These are phyloP conservation scores for Botryosphaeria agaves DNA, from an alignment of 2,329 filamentous ascomycete genomes.

Conservation along the genomic window DNA sequence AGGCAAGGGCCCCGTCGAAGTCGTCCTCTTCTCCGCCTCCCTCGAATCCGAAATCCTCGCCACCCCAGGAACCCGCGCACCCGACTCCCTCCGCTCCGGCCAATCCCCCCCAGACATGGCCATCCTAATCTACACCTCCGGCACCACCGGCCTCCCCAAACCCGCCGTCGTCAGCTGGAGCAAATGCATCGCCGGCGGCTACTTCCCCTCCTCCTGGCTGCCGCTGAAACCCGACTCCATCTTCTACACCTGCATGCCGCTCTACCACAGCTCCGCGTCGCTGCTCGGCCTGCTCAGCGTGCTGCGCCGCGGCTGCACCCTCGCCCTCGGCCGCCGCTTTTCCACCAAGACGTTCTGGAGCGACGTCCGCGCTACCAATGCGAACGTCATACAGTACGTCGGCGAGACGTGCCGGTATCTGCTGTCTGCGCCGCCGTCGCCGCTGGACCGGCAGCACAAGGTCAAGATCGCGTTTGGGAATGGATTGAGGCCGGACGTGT, in stretches of 20 bases:
- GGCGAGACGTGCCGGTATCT: constrained; percentile 78
- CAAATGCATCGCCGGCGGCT: constrained; percentile 6
- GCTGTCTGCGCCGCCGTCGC: constrained; percentile 44
- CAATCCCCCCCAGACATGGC: constrained; percentile 34
- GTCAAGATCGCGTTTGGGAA: constrained; percentile 71
- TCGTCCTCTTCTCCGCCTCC: constrained; percentile 44
- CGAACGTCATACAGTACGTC: constrained; percentile 73
- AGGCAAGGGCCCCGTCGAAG: constrained; percentile 31
- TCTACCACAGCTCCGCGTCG: constrained; percentile 70
- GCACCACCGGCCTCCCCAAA: constrained; percentile 73
- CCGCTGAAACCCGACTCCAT: constrained; percentile 44
- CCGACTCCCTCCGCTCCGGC: constrained; percentile 13
- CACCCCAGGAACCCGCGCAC: constrained; percentile 34
- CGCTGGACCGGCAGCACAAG: constrained; percentile 54
- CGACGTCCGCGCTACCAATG: constrained; percentile 51
- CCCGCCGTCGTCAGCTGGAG: constrained; percentile 18
- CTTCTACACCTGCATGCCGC: constrained; percentile 72
- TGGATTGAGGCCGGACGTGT: constrained; percentile 69
- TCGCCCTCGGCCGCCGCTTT: constrained; percentile 62
- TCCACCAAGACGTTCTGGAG: constrained; percentile 62
- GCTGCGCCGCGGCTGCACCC: constrained; percentile 42
- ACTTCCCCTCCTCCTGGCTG: constrained; percentile 36
- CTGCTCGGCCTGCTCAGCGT: constrained; percentile 50
- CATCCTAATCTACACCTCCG: constrained; percentile 68
- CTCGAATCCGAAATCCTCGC: constrained; percentile 36